Evolutionary conservation across 805 yeast genomes (phyloP).

Genomic region (Saturnispora quitensis): DNA sequence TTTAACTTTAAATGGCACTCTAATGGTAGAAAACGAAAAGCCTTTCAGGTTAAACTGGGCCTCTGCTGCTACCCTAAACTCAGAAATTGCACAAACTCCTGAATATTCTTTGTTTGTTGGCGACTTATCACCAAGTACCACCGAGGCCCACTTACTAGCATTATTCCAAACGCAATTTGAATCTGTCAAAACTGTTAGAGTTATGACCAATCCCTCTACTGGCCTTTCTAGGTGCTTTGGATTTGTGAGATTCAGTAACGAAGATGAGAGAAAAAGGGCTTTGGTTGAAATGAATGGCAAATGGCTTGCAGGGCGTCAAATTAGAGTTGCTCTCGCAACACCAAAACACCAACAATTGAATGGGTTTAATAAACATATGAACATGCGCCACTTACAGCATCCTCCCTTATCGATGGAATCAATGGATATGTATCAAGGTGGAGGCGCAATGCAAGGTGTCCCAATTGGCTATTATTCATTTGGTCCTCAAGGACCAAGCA

Average conservation of each 20-base stretch:
- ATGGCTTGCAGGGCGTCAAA: slow-evolving; percentile 70
- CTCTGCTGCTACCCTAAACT: slow-evolving; percentile 64
- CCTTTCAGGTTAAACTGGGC: slow-evolving; percentile 78
- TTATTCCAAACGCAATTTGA: slow-evolving; percentile 58
- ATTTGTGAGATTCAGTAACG: slow-evolving; percentile 66
- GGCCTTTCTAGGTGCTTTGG: slow-evolving; percentile 77
- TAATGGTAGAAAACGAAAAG: slow-evolving; percentile 54
- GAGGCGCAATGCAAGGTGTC: slow-evolving; percentile 15
- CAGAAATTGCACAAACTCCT: slow-evolving; percentile 65
- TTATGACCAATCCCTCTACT: slow-evolving; percentile 77
- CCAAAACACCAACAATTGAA: slow-evolving; percentile 41
- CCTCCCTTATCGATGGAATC: slow-evolving; percentile 3
- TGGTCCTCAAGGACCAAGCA: not conserved
- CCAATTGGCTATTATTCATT: slow-evolving; percentile 20
- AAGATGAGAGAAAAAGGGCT: slow-evolving; percentile 59
- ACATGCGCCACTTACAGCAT: slow-evolving; percentile 3
- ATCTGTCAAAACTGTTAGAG: slow-evolving; percentile 70
- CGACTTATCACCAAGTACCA: slow-evolving; percentile 66
- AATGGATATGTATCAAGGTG: slow-evolving; percentile 11
- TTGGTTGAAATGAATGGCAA: slow-evolving; percentile 68
- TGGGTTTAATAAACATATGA: slow-evolving; percentile 10
- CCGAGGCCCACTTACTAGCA: slow-evolving; percentile 69
- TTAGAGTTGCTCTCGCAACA: slow-evolving; percentile 72
- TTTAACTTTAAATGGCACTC: slow-evolving; percentile 53
- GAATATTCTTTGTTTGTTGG: slow-evolving; percentile 79